A percentile compares a stretch with the other conserved stretches of the same genome.
Conservation (phyloP, 139 green algal genomes). For the Tetraselmis chui region DNA sequence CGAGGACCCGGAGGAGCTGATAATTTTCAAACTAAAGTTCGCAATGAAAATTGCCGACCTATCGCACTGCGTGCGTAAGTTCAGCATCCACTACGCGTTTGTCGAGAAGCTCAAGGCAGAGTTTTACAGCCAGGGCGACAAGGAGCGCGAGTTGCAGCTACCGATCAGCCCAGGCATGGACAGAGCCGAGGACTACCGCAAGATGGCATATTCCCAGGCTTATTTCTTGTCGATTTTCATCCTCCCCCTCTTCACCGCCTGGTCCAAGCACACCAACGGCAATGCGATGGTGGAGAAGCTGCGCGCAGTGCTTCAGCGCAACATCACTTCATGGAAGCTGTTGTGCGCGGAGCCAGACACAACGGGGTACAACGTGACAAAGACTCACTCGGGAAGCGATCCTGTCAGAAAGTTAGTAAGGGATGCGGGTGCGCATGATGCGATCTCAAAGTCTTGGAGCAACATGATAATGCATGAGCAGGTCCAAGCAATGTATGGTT, state of each 20-base stretch:
- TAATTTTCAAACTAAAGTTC: background rate
- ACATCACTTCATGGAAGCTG: background rate
- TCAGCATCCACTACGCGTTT: background rate
- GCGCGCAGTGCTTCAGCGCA: background rate
- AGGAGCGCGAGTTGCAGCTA: background rate
- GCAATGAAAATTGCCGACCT: background rate
- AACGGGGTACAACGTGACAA: background rate
- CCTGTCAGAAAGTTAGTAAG: too few relatives aligned
- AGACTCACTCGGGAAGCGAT: too few relatives aligned
- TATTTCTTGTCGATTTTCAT: background rate
- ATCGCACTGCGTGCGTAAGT: background rate
- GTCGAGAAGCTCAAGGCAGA: background rate
- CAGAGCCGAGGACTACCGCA: background rate
- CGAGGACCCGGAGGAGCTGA: background rate
- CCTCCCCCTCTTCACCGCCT: background rate
- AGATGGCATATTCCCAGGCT: background rate
- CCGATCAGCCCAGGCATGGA: background rate
- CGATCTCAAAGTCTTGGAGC: too few relatives aligned
- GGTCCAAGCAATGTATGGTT: too few relatives aligned
- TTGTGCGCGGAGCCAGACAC: background rate
- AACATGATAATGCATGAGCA: too few relatives aligned
- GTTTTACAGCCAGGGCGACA: background rate
- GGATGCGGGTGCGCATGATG: too few relatives aligned
- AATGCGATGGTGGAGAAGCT: background rate
- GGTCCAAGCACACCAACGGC: background rate